Base-by-base conservation (phyloP, 495 filamentous ascomycete species). In the Aspergillus carlsbadensis region DNA sequence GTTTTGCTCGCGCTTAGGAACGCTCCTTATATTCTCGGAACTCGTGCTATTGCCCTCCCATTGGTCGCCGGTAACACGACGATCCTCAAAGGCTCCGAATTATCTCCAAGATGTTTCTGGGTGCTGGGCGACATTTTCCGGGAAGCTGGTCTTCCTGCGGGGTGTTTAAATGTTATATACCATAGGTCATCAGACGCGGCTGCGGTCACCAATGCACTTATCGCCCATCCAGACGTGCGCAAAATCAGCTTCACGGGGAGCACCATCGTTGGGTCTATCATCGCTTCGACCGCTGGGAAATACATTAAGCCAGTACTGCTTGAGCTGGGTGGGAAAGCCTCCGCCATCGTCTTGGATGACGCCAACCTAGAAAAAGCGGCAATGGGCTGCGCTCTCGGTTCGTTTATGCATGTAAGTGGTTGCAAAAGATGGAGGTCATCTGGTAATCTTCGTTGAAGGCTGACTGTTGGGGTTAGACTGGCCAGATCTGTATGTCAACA, bases 401-500 rank as follows among this genome's bases (percentile, higher is more conserved):
- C 81, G 0, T 84, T 83, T 56, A 60, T 84, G 64, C 78, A 85
- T 43, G 74, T 77, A 68, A 56, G 71, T 72, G 11, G 6, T 34
- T 17, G 36, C 48, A 18, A 29, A 15, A 7, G 14, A 13, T 41
- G 26, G 10, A 1, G 4, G 8, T 5, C n/a, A 10, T 42, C 35
- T 29, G 29, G 5, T 15, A 18, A 20, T 3, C 21, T 15, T 8
- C 3, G 14, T n/a, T 29, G 14, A 21, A 46, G 29, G 31, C 54
- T 65, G 37, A 65, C 47, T 5, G 3, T 20, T 17, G 54, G 37
- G 3, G 41, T 24, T 58, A 84, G 73, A 74, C 82, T 20, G 92
- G 92, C 1, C 92, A 97, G 77, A 84, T 95, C 46, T 97, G 92
- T 76, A 94, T 97, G 92, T 82, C 84, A 2, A 96, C 91, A 0